Evolutionary conservation across 2,329 filamentous ascomycete species (phyloP).

Genomic region (Metarhizium rileyi): DNA sequence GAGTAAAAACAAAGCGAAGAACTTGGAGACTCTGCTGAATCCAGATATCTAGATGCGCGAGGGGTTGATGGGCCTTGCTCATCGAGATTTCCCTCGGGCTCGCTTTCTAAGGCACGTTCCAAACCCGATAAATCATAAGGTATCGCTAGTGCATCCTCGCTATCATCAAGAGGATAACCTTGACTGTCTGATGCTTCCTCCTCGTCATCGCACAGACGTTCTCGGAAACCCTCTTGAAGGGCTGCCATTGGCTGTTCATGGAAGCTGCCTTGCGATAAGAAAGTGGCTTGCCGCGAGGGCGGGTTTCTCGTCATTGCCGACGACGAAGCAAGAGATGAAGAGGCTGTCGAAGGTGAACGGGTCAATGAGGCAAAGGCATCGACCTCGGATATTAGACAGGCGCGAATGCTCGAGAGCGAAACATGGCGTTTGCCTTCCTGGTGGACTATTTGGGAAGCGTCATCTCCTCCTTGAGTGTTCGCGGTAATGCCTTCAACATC

Average conservation of each 20-base stretch:
- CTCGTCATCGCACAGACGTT: slow-evolving; percentile 13
- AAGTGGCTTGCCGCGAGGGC: slow-evolving; percentile 22
- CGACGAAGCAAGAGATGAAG: slow-evolving; percentile 36
- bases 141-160: slow-evolving; percentile 46
- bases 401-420: slow-evolving; percentile 52
- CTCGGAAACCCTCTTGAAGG: slow-evolving; percentile 16
- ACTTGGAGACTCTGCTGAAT: slow-evolving; percentile 14
- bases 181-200: slow-evolving; percentile 12
- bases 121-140: slow-evolving; percentile 36
- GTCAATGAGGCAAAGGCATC: slow-evolving; percentile 53
- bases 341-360: slow-evolving; percentile 42
- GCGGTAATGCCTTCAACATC: slow-evolving; percentile 58
- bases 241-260: slow-evolving; percentile 16
- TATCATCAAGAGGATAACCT: slow-evolving; percentile 31
- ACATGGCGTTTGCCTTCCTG: slow-evolving; percentile 59
- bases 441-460: slow-evolving; percentile 27
- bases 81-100: slow-evolving; percentile 25
- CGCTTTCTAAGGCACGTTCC: slow-evolving; percentile 23
- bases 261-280: slow-evolving; percentile 18
- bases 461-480: slow-evolving; percentile 15
- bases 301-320: slow-evolving; percentile 35
- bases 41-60: slow-evolving; percentile 38
- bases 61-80: slow-evolving; percentile 39
- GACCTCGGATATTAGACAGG: slow-evolving; percentile 57
- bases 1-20: slow-evolving; percentile 18